Percentiles rank a stretch among this genome's conserved stretches.
phyloP scores from a whole-genome alignment of 1,139 yeast genomes.

The Zygosaccharomyces pseudobailii region DNA sequence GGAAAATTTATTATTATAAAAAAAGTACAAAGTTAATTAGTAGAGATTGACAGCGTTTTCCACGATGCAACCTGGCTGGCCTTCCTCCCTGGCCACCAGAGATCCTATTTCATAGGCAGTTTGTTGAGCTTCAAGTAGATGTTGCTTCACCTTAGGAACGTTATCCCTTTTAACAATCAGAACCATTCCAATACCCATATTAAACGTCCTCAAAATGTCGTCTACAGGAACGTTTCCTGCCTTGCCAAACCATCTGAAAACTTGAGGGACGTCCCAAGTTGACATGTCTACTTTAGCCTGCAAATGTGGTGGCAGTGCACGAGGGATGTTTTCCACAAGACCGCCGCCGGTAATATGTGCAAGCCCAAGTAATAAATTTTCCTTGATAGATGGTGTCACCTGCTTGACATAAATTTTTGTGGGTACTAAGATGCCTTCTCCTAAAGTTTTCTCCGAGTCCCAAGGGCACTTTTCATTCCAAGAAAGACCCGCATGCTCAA shows the following conservation, averaged over 20 bases:
- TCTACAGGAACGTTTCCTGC: constrained; percentile 84
- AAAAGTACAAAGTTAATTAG: constrained; percentile 24
- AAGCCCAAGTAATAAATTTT: constrained; percentile 72
- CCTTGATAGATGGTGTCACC: constrained; percentile 65
- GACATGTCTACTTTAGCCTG: constrained; percentile 77
- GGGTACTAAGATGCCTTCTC: constrained; percentile 82
- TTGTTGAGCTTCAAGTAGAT: constrained; percentile 65
- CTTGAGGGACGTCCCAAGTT: constrained; percentile 78
- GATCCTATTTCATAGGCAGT: constrained; percentile 74
- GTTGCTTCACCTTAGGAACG: constrained; percentile 51
- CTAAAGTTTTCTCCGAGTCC: constrained; percentile 68
- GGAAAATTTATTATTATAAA: not conserved
- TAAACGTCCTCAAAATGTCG: constrained; percentile 86
- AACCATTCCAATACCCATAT: constrained; percentile 97
- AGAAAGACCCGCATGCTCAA: constrained; percentile 64
- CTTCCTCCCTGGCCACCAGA: constrained; percentile 51
- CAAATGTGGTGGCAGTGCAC: constrained; percentile 79
- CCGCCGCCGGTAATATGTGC: constrained; percentile 99
- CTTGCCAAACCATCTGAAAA: constrained; percentile 90
- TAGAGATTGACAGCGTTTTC: constrained; percentile 58
- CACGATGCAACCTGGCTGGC: constrained; percentile 63
- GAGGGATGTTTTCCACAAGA: constrained; percentile 89
- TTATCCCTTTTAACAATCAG: constrained; percentile 66
- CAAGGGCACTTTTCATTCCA: constrained; percentile 84
- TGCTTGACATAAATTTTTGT: constrained; percentile 94